phyloP scores from a whole-genome alignment of 1,284 basidiomycete species.

The Malassezia sympodialis region DNA sequence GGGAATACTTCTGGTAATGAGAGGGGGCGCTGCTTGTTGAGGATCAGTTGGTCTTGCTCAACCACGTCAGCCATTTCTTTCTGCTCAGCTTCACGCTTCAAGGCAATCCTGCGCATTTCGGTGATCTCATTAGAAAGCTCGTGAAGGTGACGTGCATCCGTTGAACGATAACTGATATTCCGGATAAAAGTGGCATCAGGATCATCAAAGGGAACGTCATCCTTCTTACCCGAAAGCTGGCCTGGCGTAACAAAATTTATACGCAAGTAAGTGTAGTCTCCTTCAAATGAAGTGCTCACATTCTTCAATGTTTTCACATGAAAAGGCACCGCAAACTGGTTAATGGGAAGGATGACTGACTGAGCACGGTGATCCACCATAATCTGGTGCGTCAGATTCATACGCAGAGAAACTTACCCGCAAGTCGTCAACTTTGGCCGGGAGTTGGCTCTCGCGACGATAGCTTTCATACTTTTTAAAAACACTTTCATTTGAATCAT shows the following conservation, averaged over 20 bases:
- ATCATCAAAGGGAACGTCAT: conserved; percentile 98
- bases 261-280: conserved; percentile 82
- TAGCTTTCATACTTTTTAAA: conserved; percentile 97
- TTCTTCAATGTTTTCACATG: conserved; percentile 99
- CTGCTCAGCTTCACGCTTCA: conserved; percentile 92
- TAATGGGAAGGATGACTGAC: conserved; percentile 80
- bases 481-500: conserved; percentile 58
- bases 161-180: conserved; percentile 84
- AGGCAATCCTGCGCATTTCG: conserved; percentile 88
- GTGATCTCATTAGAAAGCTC: conserved; percentile 82
- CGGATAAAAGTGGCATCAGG: conserved; percentile 93
- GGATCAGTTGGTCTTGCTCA: conserved; percentile 79
- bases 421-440: conserved; percentile 50
- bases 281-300: conserved; percentile 92
- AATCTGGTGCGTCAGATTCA: conserved; percentile 57
- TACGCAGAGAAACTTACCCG: not conserved
- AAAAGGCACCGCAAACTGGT: conserved; percentile 92
- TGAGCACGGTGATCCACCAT: conserved; percentile 80
- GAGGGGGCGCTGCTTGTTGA: conserved; percentile 54
- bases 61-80: conserved; percentile 97
- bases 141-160: conserved; percentile 78
- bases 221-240: conserved; percentile 94
- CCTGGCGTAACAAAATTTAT: conserved; percentile 99
- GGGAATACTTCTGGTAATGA: conserved; percentile 81
- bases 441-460: conserved; percentile 81